Conservation (phyloP, 768 basidiomycete species). For the Pleurotus pulmonarius region DNA sequence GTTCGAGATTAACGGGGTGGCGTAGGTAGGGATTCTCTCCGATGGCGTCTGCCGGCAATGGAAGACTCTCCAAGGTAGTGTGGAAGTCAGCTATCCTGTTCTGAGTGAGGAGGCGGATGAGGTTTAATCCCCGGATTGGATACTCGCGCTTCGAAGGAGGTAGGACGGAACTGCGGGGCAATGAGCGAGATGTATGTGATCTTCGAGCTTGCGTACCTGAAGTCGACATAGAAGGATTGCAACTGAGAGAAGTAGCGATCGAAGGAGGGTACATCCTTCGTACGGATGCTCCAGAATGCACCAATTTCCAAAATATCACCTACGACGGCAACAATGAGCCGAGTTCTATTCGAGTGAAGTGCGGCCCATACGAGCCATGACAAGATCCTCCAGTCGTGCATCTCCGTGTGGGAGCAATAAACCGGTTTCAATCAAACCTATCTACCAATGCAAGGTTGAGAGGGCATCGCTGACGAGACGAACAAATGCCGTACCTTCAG, state of each 20-base stretch:
- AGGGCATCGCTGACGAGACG: not conserved
- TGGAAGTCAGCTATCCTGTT: slow-evolving; percentile 98
- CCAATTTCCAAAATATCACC: slow-evolving; percentile 96
- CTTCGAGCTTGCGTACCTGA: slow-evolving; percentile 40
- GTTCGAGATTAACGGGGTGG: slow-evolving; percentile 88
- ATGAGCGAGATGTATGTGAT: slow-evolving; percentile 2
- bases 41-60: slow-evolving; percentile 63
- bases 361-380: slow-evolving; percentile 61
- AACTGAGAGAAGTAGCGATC: slow-evolving; percentile 94
- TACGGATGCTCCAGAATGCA: slow-evolving; percentile 88
- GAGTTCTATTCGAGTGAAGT: not conserved
- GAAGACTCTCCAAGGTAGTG: slow-evolving; percentile 89
- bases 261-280: slow-evolving; percentile 86
- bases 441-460: slow-evolving; percentile 34
- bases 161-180: slow-evolving; percentile 52
- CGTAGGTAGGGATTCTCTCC: slow-evolving; percentile 68
- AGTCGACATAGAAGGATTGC: slow-evolving; percentile 86
- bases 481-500: slow-evolving; percentile 56
- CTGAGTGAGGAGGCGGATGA: slow-evolving; percentile 91
- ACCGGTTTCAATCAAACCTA: slow-evolving; percentile 74
- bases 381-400: slow-evolving; percentile 62
- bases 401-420: slow-evolving; percentile 71
- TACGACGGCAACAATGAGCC: slow-evolving; percentile 23
- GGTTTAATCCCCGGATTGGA: slow-evolving; percentile 86
- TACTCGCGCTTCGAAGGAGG: slow-evolving; percentile 85